These are phyloP conservation scores for Myriangium duriaei DNA, from an alignment of 2,329 filamentous ascomycete genomes.

Conservation along the genomic window DNA sequence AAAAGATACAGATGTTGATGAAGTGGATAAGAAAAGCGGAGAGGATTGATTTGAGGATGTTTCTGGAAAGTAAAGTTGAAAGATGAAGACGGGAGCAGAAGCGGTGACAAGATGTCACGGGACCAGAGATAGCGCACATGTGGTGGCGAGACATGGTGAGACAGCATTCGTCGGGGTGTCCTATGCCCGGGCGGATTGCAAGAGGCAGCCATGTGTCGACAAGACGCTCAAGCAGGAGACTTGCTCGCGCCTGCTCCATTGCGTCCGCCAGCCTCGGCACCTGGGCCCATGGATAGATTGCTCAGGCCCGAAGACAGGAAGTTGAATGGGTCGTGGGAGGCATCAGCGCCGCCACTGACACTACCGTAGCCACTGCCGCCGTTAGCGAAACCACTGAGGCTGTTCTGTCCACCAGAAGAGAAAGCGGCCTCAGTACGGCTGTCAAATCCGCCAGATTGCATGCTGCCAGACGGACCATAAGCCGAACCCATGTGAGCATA, in stretches of 20 bases:
- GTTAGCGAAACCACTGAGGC: slow-evolving; percentile 47
- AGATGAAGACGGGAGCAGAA: no score
- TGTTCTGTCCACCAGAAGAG: slow-evolving; percentile 45
- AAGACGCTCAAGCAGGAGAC: slow-evolving; percentile 11
- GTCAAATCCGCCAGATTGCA: slow-evolving; percentile 81
- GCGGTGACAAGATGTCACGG: no score
- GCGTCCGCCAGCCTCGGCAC: slow-evolving; percentile 37
- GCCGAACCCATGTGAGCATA: slow-evolving; percentile 77
- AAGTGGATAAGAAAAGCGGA: no score
- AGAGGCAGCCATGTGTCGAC: no score
- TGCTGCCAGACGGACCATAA: slow-evolving; percentile 61
- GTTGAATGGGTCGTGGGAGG: slow-evolving; percentile 62
- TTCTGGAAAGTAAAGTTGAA: no score
- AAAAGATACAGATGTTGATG: no score
- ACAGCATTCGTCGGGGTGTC: no score
- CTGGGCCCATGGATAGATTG: slow-evolving; percentile 52
- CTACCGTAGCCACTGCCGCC: slow-evolving; percentile 37
- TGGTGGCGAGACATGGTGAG: no score
- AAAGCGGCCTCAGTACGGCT: slow-evolving; percentile 93
- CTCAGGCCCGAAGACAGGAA: slow-evolving; percentile 66
- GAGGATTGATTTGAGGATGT: no score
- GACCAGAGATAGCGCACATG: no score
- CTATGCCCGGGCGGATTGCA: no score
- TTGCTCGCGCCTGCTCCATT: slow-evolving; percentile 21
- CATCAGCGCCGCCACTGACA: slow-evolving; percentile 26